Evolutionary conservation across 1,139 yeast genomes (phyloP).

Genomic region (Candida sp.): DNA sequence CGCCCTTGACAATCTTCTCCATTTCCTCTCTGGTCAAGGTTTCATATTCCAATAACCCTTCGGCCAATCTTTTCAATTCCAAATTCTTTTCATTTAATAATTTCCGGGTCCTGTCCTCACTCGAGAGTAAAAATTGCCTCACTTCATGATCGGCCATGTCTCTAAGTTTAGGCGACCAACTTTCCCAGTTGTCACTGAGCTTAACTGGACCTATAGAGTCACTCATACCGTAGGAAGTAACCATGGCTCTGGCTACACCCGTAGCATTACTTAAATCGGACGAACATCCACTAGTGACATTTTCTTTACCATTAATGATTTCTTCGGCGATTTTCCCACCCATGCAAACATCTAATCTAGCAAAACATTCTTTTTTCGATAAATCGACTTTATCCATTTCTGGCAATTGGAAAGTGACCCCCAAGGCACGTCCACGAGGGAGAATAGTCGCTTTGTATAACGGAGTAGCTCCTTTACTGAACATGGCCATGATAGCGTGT

Average conservation of each 20-base stretch:
- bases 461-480: constrained; percentile 93
- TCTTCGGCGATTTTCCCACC: constrained; percentile 99
- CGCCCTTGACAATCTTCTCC: constrained; percentile 81
- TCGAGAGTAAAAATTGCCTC: constrained; percentile 63
- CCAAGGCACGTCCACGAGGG: constrained; percentile 96
- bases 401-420: constrained; percentile 95
- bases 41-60: constrained; percentile 92
- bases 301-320: constrained; percentile 82
- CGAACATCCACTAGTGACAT: constrained; percentile 93
- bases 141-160: constrained; percentile 94
- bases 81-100: constrained; percentile 56
- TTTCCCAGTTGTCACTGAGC: constrained; percentile 85
- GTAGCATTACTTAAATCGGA: constrained; percentile 91
- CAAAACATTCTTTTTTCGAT: constrained; percentile 85
- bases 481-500: constrained; percentile 97
- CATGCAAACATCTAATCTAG: constrained; percentile 95
- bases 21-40: constrained; percentile 91
- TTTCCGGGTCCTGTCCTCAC: constrained; percentile 77
- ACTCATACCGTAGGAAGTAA: constrained; percentile 95
- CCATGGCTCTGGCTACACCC: constrained; percentile 93
- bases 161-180: constrained; percentile 88
- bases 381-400: constrained; percentile 98
- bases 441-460: constrained; percentile 94
- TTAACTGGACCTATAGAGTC: constrained; percentile 90
- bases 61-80: constrained; percentile 88